These are phyloP conservation scores for Tolypocladium ophioglossoides DNA, from an alignment of 2,329 filamentous ascomycete genomes.

Conservation along the genomic window DNA sequence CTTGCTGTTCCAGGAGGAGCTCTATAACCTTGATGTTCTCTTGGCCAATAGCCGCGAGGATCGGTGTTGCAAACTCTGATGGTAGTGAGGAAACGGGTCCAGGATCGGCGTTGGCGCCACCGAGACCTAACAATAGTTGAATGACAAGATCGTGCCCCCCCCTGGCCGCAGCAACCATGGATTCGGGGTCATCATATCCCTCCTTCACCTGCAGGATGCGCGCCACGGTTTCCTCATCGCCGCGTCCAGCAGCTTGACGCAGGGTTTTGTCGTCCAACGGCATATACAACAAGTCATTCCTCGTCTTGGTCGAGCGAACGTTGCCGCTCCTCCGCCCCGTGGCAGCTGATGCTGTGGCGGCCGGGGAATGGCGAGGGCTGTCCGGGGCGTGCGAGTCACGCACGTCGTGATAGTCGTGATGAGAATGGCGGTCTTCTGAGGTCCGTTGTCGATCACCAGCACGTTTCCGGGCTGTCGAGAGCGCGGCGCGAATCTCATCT, in stretches of 20 bases:
- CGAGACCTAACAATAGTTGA: constrained; percentile 63
- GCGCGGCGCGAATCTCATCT: constrained; percentile 62
- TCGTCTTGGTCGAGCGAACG: constrained; percentile 51
- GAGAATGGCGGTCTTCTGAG: constrained; percentile 45
- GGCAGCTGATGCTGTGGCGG: constrained; percentile 21
- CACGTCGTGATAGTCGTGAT: constrained; percentile 33
- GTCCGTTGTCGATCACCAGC: constrained; percentile 42
- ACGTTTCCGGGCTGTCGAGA: constrained; percentile 50
- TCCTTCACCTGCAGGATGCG: constrained; percentile 52
- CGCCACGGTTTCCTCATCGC: constrained; percentile 51
- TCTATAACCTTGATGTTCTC: constrained; percentile 77
- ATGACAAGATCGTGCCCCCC: constrained; percentile 85
- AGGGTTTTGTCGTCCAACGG: constrained; percentile 52
- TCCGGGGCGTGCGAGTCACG: constrained; percentile 45
- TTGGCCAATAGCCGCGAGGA: constrained; percentile 87
- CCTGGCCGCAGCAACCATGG: constrained; percentile 81
- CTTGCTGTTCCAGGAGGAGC: constrained; percentile 63
- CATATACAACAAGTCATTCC: constrained; percentile 54
- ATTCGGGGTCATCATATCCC: constrained; percentile 63
- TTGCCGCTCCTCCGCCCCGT: constrained; percentile 41
- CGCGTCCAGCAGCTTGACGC: constrained; percentile 47
- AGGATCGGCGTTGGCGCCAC: constrained; percentile 57
- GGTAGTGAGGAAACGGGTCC: constrained; percentile 48
- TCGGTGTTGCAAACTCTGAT: constrained; percentile 75
- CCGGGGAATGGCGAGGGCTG: constrained; percentile 48